A percentile compares a stretch with the other conserved stretches of the same genome.
Evolutionary conservation across 2,329 filamentous ascomycete genomes (phyloP).

Genomic region (Aspergillus calidoustus): DNA sequence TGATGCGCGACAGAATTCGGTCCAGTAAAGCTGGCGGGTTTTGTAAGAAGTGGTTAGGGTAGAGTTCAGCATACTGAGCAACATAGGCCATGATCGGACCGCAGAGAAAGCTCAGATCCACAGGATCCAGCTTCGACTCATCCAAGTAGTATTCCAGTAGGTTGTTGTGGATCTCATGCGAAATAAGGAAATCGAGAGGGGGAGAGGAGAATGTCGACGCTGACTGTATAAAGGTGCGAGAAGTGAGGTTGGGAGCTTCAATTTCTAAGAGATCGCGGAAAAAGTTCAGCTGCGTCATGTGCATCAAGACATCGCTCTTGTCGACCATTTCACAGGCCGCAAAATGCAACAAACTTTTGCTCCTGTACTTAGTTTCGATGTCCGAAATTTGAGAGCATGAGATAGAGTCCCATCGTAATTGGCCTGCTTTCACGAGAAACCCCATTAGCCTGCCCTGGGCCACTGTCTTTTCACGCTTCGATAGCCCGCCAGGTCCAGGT

Average conservation of each 20-base stretch:
- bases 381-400: conserved; percentile 56
- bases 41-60: conserved; percentile 60
- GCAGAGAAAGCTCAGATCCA: conserved; percentile 59
- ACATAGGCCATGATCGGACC: conserved; percentile 62
- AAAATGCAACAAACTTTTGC: conserved; percentile 58
- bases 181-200: conserved; percentile 57
- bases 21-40: conserved; percentile 45
- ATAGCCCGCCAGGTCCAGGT: conserved; percentile 44
- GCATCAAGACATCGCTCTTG: conserved; percentile 62
- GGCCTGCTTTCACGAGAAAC: conserved; percentile 58
- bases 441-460: conserved; percentile 65
- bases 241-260: conserved; percentile 41
- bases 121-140: conserved; percentile 52
- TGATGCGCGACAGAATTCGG: conserved; percentile 53
- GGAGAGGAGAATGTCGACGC: conserved; percentile 45
- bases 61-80: conserved; percentile 59
- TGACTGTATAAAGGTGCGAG: conserved; percentile 37
- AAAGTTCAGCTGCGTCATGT: conserved; percentile 63
- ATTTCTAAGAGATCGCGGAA: conserved; percentile 58
- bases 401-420: conserved; percentile 60
- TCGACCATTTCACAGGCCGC: conserved; percentile 61
- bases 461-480: conserved; percentile 60
- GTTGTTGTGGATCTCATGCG: conserved; percentile 55
- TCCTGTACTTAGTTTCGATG: conserved; percentile 52
- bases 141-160: conserved; percentile 58